Percentiles rank a stretch among this genome's conserved stretches.
Conservation (phyloP, 495 filamentous ascomycete species). For the Penicillium chermesinum region DNA sequence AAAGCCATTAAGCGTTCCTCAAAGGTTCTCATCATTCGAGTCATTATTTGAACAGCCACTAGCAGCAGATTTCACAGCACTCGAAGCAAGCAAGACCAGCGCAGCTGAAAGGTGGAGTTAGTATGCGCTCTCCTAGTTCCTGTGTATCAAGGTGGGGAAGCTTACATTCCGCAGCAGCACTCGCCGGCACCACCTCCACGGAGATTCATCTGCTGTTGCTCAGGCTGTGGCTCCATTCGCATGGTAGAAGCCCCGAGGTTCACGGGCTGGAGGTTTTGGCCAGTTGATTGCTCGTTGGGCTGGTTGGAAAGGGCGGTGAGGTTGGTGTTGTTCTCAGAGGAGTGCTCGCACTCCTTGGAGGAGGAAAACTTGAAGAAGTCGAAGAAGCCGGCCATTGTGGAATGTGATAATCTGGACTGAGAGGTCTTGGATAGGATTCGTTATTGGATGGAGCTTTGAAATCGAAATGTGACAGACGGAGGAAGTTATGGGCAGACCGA, state of each 20-base stretch:
- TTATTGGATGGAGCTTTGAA: too few relatives aligned
- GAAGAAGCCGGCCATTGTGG: slow-evolving; percentile 24
- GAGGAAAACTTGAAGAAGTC: slow-evolving; percentile 37
- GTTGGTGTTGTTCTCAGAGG: slow-evolving; percentile 28
- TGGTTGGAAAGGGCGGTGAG: slow-evolving; percentile 38
- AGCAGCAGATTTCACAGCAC: slow-evolving; percentile 44
- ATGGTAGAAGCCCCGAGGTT: slow-evolving; percentile 29
- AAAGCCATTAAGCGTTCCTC: background rate
- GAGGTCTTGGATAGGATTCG: background rate
- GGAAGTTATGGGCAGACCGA: too few relatives aligned
- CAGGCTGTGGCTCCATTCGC: background rate
- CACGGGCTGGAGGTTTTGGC: slow-evolving; percentile 29
- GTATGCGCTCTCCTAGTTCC: slow-evolving; percentile 1
- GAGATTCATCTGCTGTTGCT: slow-evolving; percentile 35
- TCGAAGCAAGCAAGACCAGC: slow-evolving; percentile 43
- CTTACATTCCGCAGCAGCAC: slow-evolving; percentile 44
- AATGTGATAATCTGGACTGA: slow-evolving; percentile 16
- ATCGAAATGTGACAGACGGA: too few relatives aligned
- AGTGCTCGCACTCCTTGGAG: slow-evolving; percentile 18
- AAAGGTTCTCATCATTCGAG: background rate
- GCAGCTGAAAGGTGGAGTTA: slow-evolving; percentile 25
- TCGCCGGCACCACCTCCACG: slow-evolving; percentile 41
- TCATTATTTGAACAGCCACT: slow-evolving; percentile 4
- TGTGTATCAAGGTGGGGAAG: background rate
- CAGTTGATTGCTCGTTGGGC: slow-evolving; percentile 31